phyloP scores from a whole-genome alignment of 176 grass and related monocot genomes.

The Juncus inflexus region DNA sequence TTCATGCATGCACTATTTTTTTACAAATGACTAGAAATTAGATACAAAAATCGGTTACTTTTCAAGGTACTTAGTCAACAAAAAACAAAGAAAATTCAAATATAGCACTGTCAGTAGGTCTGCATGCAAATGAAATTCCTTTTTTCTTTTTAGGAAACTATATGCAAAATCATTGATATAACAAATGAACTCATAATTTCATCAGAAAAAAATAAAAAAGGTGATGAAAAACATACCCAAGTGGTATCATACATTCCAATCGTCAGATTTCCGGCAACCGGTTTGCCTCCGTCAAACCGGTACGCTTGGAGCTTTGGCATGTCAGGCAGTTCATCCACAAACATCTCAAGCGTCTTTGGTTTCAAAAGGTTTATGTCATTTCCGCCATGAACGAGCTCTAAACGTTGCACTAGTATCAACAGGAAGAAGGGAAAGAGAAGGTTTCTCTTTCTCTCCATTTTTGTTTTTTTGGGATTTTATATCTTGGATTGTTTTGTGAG shows the following conservation, averaged over 20 bases:
- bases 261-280: slow-evolving; percentile 70
- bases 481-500: background rate
- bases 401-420: slow-evolving; percentile 17
- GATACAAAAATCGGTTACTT: too few relatives aligned
- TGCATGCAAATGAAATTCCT: too few relatives aligned
- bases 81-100: too few relatives aligned
- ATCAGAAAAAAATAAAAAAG: background rate
- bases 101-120: too few relatives aligned
- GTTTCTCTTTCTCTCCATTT: slow-evolving; percentile 32
- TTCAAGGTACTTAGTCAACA: too few relatives aligned
- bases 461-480: slow-evolving; percentile 5
- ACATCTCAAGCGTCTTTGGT: slow-evolving; percentile 58
- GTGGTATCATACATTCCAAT: slow-evolving; percentile 88
- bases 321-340: slow-evolving; percentile 83
- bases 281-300: slow-evolving; percentile 27
- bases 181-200: too few relatives aligned
- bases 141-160: too few relatives aligned
- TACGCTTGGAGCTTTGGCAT: slow-evolving; percentile 66
- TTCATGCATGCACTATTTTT: too few relatives aligned
- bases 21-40: too few relatives aligned
- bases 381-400: slow-evolving; percentile 17
- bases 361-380: slow-evolving; percentile 21
- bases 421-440: slow-evolving; percentile 9
- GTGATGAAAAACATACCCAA: slow-evolving; percentile 46
- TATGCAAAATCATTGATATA: too few relatives aligned